Base-by-base conservation (phyloP, 2,329 filamentous ascomycete genomes). In the Botrytis aclada region DNA sequence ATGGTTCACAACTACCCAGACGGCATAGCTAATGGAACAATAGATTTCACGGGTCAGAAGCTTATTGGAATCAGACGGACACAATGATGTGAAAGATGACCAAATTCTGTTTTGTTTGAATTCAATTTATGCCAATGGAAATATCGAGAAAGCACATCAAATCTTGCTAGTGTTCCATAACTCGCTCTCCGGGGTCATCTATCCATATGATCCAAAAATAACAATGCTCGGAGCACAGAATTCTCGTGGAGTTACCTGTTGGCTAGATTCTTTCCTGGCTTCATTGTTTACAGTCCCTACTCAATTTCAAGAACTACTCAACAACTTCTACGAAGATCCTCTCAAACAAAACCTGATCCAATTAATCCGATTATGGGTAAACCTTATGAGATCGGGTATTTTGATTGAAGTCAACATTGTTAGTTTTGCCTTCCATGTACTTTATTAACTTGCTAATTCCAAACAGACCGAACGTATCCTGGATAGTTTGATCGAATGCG, bases 251-350 rank as follows among this genome's bases (percentile, higher is more conserved):
- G 94, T 97, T 51, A 98, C 95, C n/a, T 99, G 96, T 84, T 98
- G 97, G 81, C 85, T 98, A 25, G 96, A 98, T 81, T 88, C 95
- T 0, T 84, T 98, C 34, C 87, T 99, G 1, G 98, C 98, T 81
- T 92, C 95, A 81, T 98, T 99, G 94, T 98, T 98, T 81, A 92
- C 93, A 41, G 29, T 91, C 93, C 74, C 86, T 98, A 54, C 92
- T 94, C 77, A 95, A 92, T 76, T 99, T 97, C 81, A 98, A 82
- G 93, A 92, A 66, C 97, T 98, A 86, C 86, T 98, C 47, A 95
- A 93, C 41, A 37, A 65, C 81, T 89, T 91, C 12, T 93, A 93
- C 75, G 87, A 90, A 39, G 92, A 96, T 74, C 89, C 93, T 75
- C 82, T 85, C 18, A 88, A 91, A 75, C 90, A 88, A 77, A 93